phyloP scores from a whole-genome alignment of 1,284 basidiomycete genomes.

The Ceraceosorus guamensis region DNA sequence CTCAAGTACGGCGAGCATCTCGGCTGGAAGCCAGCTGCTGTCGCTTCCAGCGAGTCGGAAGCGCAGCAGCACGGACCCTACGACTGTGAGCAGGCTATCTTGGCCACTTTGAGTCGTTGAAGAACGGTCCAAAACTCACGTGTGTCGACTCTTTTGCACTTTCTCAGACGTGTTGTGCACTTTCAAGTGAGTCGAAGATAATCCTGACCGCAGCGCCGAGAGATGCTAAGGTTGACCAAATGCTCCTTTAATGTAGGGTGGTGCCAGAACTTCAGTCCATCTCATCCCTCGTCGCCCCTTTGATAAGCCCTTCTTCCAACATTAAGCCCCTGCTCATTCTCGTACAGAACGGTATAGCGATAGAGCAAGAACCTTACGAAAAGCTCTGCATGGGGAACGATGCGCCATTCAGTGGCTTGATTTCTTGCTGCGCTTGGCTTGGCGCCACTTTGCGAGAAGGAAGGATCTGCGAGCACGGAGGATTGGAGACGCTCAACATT shows the following conservation, averaged over 20 bases:
- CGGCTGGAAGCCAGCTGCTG: constrained; percentile 62
- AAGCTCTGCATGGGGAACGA: constrained; percentile 50
- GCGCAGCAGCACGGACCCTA: constrained; percentile 61
- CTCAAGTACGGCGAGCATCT: constrained; percentile 58
- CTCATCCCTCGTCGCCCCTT: not conserved
- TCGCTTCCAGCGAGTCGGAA: constrained; percentile 55
- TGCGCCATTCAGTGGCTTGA: constrained; percentile 19
- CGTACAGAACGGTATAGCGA: constrained; percentile 69
- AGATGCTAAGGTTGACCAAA: constrained; percentile 62
- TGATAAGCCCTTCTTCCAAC: not conserved
- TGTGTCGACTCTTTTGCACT: not conserved
- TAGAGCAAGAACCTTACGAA: constrained; percentile 63
- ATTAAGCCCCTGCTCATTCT: constrained; percentile 59
- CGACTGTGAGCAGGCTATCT: constrained; percentile 51
- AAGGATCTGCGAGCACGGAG: constrained; percentile 24
- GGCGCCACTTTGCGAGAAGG: constrained; percentile 47
- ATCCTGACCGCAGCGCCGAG: not conserved
- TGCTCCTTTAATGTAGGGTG: constrained; percentile 38
- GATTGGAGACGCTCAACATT: constrained; percentile 47
- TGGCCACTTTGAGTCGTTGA: too few species aligned
- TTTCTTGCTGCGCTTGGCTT: constrained; percentile 52
- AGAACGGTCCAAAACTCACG: too few species aligned
- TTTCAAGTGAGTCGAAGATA: not conserved
- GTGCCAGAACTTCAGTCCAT: constrained; percentile 62
- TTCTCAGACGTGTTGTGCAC: not conserved